phyloP scores from a whole-genome alignment of 2,329 filamentous ascomycete genomes.

The Thermochaetoides dissita region DNA sequence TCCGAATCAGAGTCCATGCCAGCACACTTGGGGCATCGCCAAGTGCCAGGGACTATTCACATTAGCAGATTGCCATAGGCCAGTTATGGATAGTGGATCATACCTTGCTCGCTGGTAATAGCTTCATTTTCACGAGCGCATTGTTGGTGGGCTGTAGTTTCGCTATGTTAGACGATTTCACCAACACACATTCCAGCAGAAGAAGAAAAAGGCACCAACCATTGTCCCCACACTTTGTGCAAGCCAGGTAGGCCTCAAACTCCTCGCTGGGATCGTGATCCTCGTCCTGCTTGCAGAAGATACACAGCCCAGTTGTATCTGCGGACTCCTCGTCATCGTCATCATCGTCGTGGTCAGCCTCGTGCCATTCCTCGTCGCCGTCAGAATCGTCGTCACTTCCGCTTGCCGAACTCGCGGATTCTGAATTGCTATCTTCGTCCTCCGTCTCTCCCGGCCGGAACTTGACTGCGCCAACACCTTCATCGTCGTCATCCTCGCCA shows the following conservation, averaged over 20 bases:
- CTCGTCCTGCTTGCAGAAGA: conserved; percentile 73
- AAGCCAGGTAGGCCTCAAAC: conserved; percentile 66
- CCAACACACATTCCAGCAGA: conserved; percentile 7
- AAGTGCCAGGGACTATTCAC: conserved; percentile 26
- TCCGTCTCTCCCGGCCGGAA: conserved; percentile 38
- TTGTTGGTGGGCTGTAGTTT: conserved; percentile 64
- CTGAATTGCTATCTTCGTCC: conserved; percentile 23
- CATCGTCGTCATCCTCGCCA: conserved; percentile 31
- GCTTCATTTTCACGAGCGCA: conserved; percentile 64
- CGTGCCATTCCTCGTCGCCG: conserved; percentile 43
- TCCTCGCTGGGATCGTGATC: conserved; percentile 71
- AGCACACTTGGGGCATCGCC: conserved; percentile 39
- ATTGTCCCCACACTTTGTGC: conserved; percentile 65
- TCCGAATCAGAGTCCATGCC: conserved; percentile 11
- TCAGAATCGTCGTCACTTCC: conserved; percentile 41
- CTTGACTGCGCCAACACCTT: conserved; percentile 44
- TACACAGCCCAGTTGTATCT: conserved; percentile 33
- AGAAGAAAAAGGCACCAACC: conserved; percentile 41
- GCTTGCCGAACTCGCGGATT: conserved; percentile 27
- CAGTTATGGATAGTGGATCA: not conserved
- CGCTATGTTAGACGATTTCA: conserved; percentile 14
- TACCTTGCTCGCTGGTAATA: conserved; percentile 49
- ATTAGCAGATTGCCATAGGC: conserved; percentile 13
- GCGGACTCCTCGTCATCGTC: conserved; percentile 46
- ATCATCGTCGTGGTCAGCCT: conserved; percentile 37